Evolutionary conservation across 306 rosid species (phyloP).

Genomic region (Cajanus cajan): DNA sequence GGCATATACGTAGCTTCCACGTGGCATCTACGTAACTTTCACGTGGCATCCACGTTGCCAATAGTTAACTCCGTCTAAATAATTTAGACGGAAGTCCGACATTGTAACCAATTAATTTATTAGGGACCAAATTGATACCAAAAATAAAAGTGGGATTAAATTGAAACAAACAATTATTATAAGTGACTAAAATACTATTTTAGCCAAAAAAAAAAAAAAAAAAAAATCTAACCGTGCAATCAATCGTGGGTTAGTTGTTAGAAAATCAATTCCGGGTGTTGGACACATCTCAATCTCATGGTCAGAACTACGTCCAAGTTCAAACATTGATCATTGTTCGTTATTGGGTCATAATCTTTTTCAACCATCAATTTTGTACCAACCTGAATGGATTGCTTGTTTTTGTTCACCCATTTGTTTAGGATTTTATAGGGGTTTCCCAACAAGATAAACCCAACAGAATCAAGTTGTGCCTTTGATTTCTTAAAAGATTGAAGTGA

Average conservation of each 20-base stretch:
- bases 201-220: too few species aligned
- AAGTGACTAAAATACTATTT: too few species aligned
- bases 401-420: neutral
- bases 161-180: too few species aligned
- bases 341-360: neutral
- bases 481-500: neutral
- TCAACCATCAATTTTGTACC: neutral
- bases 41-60: too few species aligned
- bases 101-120: too few species aligned
- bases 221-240: neutral
- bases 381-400: neutral
- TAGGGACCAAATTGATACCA: too few species aligned
- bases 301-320: neutral
- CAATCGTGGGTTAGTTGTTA: constrained; percentile 7
- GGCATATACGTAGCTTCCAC: too few species aligned
- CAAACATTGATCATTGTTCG: constrained; percentile 5
- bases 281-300: neutral
- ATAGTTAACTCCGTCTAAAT: too few species aligned
- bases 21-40: too few species aligned
- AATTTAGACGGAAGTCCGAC: too few species aligned
- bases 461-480: neutral
- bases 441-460: neutral
- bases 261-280: constrained; percentile 19
- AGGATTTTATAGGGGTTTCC: neutral
- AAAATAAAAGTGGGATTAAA: too few species aligned